A percentile compares a stretch with the other conserved stretches of the same genome.
phyloP scores from a whole-genome alignment of 306 rosid genomes.

The Inga laurina region DNA sequence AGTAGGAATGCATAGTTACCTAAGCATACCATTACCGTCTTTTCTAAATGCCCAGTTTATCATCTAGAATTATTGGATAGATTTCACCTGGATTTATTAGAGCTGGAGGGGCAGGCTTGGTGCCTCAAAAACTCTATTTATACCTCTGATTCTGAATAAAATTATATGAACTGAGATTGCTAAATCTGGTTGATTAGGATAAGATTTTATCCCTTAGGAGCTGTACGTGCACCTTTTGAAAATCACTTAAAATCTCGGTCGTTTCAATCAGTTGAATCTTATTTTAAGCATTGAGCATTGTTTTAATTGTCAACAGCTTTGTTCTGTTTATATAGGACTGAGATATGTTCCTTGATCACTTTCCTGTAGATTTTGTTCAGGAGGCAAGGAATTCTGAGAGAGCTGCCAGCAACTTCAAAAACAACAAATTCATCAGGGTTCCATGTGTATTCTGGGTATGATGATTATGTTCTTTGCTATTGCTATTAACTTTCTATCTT shows the following conservation, averaged over 20 bases:
- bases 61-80: background rate
- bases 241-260: background rate
- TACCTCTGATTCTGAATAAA: too few species aligned
- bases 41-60: background rate
- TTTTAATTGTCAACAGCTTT: background rate
- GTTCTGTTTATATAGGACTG: slow-evolving; percentile 8
- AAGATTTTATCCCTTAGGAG: background rate
- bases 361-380: slow-evolving; percentile 72
- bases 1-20: slow-evolving; percentile 38
- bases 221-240: background rate
- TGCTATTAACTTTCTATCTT: slow-evolving; percentile 10
- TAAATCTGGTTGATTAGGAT: too few species aligned
- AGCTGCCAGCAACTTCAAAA: slow-evolving; percentile 65
- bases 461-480: slow-evolving; percentile 17
- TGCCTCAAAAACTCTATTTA: background rate
- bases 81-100: background rate
- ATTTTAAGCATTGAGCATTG: slow-evolving; percentile 6
- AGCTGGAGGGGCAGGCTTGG: background rate
- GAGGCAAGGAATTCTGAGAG: slow-evolving; percentile 91
- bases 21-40: background rate
- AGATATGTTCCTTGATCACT: slow-evolving; percentile 19
- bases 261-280: background rate
- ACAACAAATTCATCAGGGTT: slow-evolving; percentile 64
- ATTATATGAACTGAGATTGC: background rate
- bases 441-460: slow-evolving; percentile 92